phyloP scores from a whole-genome alignment of 176 grass and related monocot species.

The Puccinellia tenuiflora region DNA sequence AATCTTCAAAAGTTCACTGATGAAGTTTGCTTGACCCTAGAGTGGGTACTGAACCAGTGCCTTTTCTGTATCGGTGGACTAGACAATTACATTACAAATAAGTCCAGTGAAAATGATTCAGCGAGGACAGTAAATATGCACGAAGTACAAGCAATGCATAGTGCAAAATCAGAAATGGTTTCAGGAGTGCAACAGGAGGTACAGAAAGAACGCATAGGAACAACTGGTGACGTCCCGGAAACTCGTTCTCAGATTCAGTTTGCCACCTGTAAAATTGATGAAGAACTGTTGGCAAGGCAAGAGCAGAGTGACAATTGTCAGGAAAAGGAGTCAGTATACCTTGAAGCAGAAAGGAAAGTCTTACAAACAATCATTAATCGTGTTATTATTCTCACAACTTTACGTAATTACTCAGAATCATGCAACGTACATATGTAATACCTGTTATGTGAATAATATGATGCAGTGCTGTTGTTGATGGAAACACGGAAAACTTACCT shows the following conservation, averaged over 20 bases:
- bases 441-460: background rate
- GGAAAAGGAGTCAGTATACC: constrained; percentile 3
- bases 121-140: constrained; percentile 3
- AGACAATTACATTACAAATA: constrained; percentile 19
- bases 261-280: constrained; percentile 1
- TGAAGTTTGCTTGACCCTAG: constrained; percentile 37
- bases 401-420: background rate
- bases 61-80: constrained; percentile 29
- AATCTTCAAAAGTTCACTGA: constrained; percentile 26
- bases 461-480: constrained; percentile 41
- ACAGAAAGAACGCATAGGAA: constrained; percentile 2
- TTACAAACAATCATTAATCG: background rate
- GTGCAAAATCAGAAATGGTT: background rate
- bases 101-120: constrained; percentile 26
- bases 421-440: background rate
- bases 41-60: constrained; percentile 39
- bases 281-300: background rate
- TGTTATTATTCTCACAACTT: background rate
- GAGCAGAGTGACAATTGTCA: constrained; percentile 4
- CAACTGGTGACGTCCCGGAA: background rate
- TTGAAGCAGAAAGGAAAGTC: constrained; percentile 32
- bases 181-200: background rate
- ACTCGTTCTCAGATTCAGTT: constrained; percentile 6
- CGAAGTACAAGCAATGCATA: background rate
- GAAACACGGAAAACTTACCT: background rate